Base-by-base conservation (phyloP, 1,284 basidiomycete genomes). In the Naganishia cerealis region DNA sequence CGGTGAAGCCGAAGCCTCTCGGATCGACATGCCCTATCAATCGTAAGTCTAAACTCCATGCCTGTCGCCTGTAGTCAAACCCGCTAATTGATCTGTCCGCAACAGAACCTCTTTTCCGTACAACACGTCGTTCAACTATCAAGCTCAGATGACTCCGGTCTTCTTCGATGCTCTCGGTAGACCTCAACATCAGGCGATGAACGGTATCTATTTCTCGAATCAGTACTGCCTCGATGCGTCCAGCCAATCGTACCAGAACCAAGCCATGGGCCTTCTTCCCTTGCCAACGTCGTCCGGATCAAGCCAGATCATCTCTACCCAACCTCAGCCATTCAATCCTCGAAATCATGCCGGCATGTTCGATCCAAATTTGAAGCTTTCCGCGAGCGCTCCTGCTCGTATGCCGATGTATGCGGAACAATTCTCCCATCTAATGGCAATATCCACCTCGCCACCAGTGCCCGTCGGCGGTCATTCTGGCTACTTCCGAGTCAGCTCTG, bases 131-230 rank as follows among this genome's bases (percentile, higher is more conserved):
- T 18, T 54, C 21, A 24, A 15, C 50, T 39, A 63, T 6, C 53
- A 54, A 26, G 36, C 61, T 39, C 61, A 53, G 18, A 54, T 43
- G 50, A 33, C 38, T 9, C 50, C 61, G 15, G 4, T 63, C 0
- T 63, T 54, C 50, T 24, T 63, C 52, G 61, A 63, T 29, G 8
- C 61, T 13, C 26, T 63, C 39, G 61, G 61, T 54, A 50, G 61
- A 29, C 9, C 53, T 9, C 61, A 63, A 42, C 61, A 53, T n/a
- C 57, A 59, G 43, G 12, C 33, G 21, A 29, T 6, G 18, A 50
- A 39, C 6, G 61, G 50, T 33, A 21, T 36, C 52, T 54, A 29
- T 24, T 21, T 53, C 16, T 39, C n/a, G 15, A 46, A 26, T 29
- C 57, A 59, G 18, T 59, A 42, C n/a, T n/a, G 26, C 39, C 48